phyloP scores from a whole-genome alignment of 1,284 basidiomycete genomes.

The Vanrija sp. region DNA sequence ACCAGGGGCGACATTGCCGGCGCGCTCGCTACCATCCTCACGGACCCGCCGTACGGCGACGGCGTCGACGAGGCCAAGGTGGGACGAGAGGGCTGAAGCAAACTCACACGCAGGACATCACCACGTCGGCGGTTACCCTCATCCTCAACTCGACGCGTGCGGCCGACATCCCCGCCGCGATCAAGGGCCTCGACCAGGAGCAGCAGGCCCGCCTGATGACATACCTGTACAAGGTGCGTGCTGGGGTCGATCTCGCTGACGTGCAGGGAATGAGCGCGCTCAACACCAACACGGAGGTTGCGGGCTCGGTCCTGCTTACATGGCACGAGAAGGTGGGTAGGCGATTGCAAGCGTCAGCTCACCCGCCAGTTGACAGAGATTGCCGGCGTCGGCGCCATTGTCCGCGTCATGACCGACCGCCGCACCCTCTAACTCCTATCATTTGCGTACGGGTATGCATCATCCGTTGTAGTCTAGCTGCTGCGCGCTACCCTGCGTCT shows the following conservation, averaged over 20 bases:
- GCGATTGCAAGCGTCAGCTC: neutral
- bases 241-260: neutral
- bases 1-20: slow-evolving; percentile 67
- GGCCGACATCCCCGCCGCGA: slow-evolving; percentile 73
- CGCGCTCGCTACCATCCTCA: slow-evolving; percentile 66
- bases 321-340: slow-evolving; percentile 90
- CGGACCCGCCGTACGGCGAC: slow-evolving; percentile 77
- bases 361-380: slow-evolving; percentile 77
- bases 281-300: slow-evolving; percentile 79
- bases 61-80: slow-evolving; percentile 87
- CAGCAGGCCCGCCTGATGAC: slow-evolving; percentile 95
- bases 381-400: slow-evolving; percentile 93
- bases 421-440: slow-evolving; percentile 60
- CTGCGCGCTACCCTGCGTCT: no score
- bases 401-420: slow-evolving; percentile 94
- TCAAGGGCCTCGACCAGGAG: slow-evolving; percentile 71
- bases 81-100: slow-evolving; percentile 30
- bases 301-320: slow-evolving; percentile 80
- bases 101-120: slow-evolving; percentile 58
- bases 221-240: slow-evolving; percentile 79
- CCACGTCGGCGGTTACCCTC: slow-evolving; percentile 78
- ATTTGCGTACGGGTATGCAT: slow-evolving; percentile 14
- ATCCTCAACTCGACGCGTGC: slow-evolving; percentile 94
- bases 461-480: slow-evolving; percentile 18
- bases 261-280: slow-evolving; percentile 30